Base-by-base conservation (phyloP, 352 stramenopile species). In the Phytophthora hibernalis region DNA sequence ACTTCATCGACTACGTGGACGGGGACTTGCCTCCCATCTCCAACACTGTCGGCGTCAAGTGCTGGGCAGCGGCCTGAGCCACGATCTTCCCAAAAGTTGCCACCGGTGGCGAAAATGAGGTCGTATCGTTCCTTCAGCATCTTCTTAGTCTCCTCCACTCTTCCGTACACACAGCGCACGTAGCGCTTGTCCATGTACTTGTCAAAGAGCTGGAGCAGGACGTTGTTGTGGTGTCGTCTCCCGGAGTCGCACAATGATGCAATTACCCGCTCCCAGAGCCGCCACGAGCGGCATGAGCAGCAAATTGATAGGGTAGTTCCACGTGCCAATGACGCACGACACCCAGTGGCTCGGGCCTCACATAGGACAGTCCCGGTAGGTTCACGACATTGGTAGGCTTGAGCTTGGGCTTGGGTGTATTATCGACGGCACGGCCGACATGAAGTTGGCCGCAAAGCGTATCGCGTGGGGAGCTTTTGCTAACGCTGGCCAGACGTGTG, bases 401-500 rank as follows among this genome's bases (percentile, higher is more conserved):
- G 13, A 70, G 47, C 59, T 87, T 49, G 5, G 89, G 81, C 62
- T 79, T 77, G 26, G 82, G 1, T 80, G 76, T 16, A 93, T 97
- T 49, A 74, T 98, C 26, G 90, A 97, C 51, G 60, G 59, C 16
- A 82, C 79, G 22, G 66, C 76, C 1, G 74, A 92, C 33, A 24
- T 90, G 10, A 64, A 70, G 12, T 35, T 95, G 4, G 65, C 92
- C n/a, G 88, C 87, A 1, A 76, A 90, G 44, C 83, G 96, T 15
- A 83, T 99, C 33, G 72, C 90, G 1, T 98, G 81, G 77, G 83
- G 77, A 9, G 93, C 96, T 52, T 92, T 87, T 28, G 62, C 91
- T 13, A 99, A 99, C 74, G 61, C 69, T 15, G 96, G 97, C 6
- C 97, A 99, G 77, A 98, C 87, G 10, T 99, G 96, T 73, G 84